Base-by-base conservation (phyloP, 352 stramenopile species). In the Phytopythium aichiense region DNA sequence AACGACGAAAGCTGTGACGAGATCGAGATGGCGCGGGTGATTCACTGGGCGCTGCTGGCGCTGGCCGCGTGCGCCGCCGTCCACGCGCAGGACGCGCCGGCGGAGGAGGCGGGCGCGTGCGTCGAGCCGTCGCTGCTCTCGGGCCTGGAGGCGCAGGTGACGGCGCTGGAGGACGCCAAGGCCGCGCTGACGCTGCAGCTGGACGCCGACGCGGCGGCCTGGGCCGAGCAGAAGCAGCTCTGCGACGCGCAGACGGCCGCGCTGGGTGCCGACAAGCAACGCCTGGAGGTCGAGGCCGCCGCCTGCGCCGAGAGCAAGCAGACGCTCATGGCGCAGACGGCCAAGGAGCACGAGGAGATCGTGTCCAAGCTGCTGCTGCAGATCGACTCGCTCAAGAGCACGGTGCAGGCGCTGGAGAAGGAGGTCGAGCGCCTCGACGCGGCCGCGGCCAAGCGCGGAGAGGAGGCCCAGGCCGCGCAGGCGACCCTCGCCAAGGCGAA, bases 61-160 rank as follows among this genome's bases (percentile, higher is more conserved):
- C 52, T 79, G 18, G 78, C 71, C 16, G 66, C 68, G 4, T 58
- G 81, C 40, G 69, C 71, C 35, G 66, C 79, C 4, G 66, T 67
- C 12, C 63, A 68, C 45, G 71, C 71, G 20, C 57, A 77, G 62
- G 56, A 61, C 18, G 55, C 60, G 33, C 20, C 60, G 16, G 43
- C 46, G 23, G 42, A 64, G 23, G 31, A 52, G 3, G 58, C 13
- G 16, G 38, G 50, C 7, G 43, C 65, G 43, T 78, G 71, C 42
- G 54, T 79, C 6, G 68, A 69, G 8, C 82, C 79, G 4, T 65
- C 74, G 16, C 59, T 72, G n/a, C 69, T 88, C 4, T 52, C 64
- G 15, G 63, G 61, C n/a, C 71, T 74, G 15, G 76, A 91, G 65
- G 58, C 63, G 16, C 75, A 88, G 68, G 66, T 91, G 33, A 51